These are phyloP conservation scores for Pistacia integerrima DNA, from an alignment of 345 rosid genomes.

Conservation along the genomic window DNA sequence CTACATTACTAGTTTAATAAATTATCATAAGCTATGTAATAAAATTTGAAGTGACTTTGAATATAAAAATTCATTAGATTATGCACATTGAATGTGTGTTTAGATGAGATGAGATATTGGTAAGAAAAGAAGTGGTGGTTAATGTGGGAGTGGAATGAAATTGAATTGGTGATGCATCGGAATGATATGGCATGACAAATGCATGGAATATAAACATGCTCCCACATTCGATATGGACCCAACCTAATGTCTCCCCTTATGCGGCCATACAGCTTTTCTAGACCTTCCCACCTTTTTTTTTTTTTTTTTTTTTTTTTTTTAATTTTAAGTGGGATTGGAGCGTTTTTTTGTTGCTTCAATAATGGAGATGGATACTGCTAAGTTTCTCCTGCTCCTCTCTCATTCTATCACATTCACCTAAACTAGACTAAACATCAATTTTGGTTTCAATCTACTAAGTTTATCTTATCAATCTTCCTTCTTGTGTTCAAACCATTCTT, in stretches of 20 bases:
- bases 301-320: slow-evolving; percentile 3
- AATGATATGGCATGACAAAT: slow-evolving; percentile 41
- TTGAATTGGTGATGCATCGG: neutral
- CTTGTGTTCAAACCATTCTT: neutral
- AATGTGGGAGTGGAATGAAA: neutral
- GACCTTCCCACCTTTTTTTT: slow-evolving; percentile 26
- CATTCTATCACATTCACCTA: neutral
- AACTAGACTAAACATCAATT: neutral
- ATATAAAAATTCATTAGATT: no score
- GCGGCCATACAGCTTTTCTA: slow-evolving; percentile 39
- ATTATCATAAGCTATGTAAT: no score
- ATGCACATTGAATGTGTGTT: no score
- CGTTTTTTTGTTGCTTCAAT: slow-evolving; percentile 23
- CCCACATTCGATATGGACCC: slow-evolving; percentile 47
- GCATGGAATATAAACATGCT: slow-evolving; percentile 43
- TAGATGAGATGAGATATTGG: no score
- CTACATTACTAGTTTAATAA: no score
- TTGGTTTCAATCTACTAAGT: neutral
- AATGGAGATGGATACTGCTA: slow-evolving; percentile 20
- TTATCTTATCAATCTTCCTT: neutral
- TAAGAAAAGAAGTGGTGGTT: neutral
- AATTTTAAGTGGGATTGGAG: slow-evolving; percentile 12
- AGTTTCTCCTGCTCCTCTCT: slow-evolving; percentile 9
- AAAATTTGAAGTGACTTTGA: no score
- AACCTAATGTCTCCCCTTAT: slow-evolving; percentile 36